Evolutionary conservation across 164 flowering plant genomes (phyloP).

Genomic region (Vitis cinerea): DNA sequence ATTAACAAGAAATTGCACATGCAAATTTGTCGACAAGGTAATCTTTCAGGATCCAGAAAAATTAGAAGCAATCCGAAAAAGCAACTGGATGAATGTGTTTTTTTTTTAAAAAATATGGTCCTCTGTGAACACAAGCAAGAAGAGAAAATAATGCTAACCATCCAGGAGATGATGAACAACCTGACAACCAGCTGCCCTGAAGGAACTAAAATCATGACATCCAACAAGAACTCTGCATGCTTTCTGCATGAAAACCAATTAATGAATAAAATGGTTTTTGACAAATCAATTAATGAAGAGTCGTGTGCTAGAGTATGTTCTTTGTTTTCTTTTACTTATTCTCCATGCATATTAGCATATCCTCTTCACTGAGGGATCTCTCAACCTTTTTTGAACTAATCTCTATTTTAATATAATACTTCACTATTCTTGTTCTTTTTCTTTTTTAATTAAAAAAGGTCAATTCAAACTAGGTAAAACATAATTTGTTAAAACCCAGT

Average conservation of each 20-base stretch:
- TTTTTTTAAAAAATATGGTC: no score
- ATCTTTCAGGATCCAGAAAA: background rate
- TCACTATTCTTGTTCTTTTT: no score
- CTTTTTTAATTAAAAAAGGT: no score
- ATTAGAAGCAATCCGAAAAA: background rate
- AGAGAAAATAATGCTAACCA: background rate
- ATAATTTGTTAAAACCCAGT: background rate
- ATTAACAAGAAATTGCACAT: background rate
- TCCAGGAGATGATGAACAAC: conserved; percentile 29
- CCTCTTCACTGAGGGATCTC: no score
- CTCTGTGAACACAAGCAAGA: background rate
- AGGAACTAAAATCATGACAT: conserved; percentile 91
- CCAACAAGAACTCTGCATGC: conserved; percentile 86
- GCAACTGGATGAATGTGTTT: background rate
- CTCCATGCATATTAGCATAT: no score
- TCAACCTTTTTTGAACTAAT: no score
- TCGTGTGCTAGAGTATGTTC: no score
- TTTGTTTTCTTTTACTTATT: no score
- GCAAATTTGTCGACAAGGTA: background rate
- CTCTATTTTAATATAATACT: no score
- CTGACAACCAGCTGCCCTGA: conserved; percentile 94
- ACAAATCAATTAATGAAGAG: no score
- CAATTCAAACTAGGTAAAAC: background rate
- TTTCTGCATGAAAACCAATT: conserved; percentile 43
- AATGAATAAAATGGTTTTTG: background rate